Conservation (phyloP, 75 land plant species). For the Cryptomeria japonica region DNA sequence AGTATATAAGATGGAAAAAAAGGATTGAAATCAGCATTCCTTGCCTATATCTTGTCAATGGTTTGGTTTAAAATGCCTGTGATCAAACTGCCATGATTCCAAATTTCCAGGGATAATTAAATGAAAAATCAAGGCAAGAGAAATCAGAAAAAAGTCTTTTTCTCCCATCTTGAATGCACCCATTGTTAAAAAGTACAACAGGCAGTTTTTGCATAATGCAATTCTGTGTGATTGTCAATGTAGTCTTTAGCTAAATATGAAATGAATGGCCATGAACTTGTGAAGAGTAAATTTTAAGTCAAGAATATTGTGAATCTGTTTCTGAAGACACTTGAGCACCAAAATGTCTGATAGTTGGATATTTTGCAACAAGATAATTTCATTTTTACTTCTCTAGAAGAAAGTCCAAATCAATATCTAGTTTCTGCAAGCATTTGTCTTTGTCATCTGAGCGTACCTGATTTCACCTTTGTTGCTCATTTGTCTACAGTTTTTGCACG, state of each 20-base stretch:
- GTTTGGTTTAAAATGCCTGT: background rate
- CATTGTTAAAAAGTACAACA: background rate
- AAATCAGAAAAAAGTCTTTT: background rate
- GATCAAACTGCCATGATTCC: background rate
- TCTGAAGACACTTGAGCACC: background rate
- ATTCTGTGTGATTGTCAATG: background rate
- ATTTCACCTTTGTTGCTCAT: background rate
- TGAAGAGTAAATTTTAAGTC: background rate
- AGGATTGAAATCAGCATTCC: background rate
- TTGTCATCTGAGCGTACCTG: background rate
- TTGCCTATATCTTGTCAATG: background rate
- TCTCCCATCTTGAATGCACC: background rate
- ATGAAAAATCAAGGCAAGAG: background rate
- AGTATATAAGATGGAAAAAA: background rate
- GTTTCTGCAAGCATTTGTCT: background rate
- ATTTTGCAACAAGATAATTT: background rate
- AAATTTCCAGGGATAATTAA: background rate
- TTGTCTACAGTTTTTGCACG: conserved; percentile 47
- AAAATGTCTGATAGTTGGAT: background rate
- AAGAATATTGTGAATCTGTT: background rate
- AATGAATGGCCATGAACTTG: background rate
- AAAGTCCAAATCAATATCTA: background rate
- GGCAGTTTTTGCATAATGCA: background rate
- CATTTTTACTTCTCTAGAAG: background rate
- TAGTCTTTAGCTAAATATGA: background rate